Percentiles rank a stretch among this genome's conserved stretches.
Evolutionary conservation across 805 yeast genomes (phyloP).

Genomic region (Pichia ethanolica): DNA sequence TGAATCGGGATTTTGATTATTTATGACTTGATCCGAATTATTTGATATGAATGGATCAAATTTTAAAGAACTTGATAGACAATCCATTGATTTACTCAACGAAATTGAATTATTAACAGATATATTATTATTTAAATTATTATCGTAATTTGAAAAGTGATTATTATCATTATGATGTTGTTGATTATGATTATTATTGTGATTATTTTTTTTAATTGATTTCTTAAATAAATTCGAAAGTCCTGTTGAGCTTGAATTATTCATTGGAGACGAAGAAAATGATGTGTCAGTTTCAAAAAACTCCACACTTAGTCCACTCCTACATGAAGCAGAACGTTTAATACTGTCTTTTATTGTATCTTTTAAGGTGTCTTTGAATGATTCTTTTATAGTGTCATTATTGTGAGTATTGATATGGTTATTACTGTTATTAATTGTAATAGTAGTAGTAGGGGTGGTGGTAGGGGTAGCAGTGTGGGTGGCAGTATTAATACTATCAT

Average conservation of each 20-base stretch:
- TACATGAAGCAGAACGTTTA: neutral
- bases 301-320: neutral
- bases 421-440: too few species aligned
- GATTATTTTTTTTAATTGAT: neutral
- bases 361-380: too few species aligned
- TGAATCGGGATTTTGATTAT: neutral
- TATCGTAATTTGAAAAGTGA: neutral
- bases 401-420: too few species aligned
- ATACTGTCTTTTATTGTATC: neutral
- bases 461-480: neutral
- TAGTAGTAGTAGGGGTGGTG: neutral
- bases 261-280: neutral
- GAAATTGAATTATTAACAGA: too few species aligned
- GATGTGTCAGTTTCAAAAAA: neutral
- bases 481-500: neutral
- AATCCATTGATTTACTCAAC: neutral
- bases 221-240: neutral
- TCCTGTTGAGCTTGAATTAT: neutral
- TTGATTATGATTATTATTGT: neutral
- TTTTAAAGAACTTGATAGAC: neutral
- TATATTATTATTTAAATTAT: too few species aligned
- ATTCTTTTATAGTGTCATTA: too few species aligned
- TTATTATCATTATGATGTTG: neutral
- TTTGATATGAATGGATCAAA: neutral
- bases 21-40: neutral